Conservation (phyloP, 148 eudicot species). For the Chenopodium berlandieri region DNA sequence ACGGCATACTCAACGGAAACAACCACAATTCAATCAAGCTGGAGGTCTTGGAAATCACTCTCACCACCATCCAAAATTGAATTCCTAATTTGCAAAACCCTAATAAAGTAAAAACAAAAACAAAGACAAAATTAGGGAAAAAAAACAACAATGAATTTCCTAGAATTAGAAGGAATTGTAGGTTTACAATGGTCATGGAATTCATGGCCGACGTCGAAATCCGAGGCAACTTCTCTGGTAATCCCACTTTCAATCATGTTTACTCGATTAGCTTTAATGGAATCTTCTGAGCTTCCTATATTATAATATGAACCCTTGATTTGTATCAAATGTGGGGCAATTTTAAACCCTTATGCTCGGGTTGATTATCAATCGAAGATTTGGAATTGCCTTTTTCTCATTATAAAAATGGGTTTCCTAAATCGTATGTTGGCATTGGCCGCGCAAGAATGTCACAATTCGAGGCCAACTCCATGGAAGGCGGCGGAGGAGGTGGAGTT, state of each 20-base stretch:
- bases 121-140: neutral
- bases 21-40: neutral
- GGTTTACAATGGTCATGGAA: slow-evolving; percentile 94
- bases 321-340: slow-evolving; percentile 61
- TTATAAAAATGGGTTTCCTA: slow-evolving; percentile 61
- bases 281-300: slow-evolving; percentile 67
- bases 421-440: slow-evolving; percentile 52
- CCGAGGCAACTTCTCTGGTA: slow-evolving; percentile 45
- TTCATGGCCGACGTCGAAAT: slow-evolving; percentile 73
- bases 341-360: slow-evolving; percentile 88
- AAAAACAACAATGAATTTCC: slow-evolving; percentile 56
- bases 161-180: slow-evolving; percentile 80
- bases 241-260: slow-evolving; percentile 76
- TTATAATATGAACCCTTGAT: slow-evolving; percentile 73
- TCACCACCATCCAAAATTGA: neutral
- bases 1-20: neutral
- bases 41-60: slow-evolving; percentile 3
- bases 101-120: neutral
- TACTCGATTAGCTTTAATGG: slow-evolving; percentile 70
- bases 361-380: slow-evolving; percentile 70
- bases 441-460: too few relatives aligned
- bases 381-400: slow-evolving; percentile 92
- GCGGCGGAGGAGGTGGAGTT: too few relatives aligned
- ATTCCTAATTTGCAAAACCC: neutral
- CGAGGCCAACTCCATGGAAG: too few relatives aligned